Evolutionary conservation across 1,284 basidiomycete genomes (phyloP).

Genomic region (Ganoderma sp.): DNA sequence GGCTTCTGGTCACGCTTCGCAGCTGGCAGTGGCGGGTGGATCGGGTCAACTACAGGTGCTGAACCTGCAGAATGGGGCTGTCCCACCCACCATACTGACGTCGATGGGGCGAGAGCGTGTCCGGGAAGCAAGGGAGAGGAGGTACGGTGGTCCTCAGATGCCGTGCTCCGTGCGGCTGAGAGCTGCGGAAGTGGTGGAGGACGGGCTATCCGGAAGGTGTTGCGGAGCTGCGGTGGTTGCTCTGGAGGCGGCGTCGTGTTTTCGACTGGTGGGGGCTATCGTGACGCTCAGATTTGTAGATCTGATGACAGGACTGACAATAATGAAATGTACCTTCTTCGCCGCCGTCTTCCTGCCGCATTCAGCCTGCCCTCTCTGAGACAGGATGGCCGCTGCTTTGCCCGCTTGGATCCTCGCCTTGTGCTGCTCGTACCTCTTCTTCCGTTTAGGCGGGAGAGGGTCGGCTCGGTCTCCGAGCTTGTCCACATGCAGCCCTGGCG

Average conservation of each 20-base stretch:
- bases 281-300: not conserved
- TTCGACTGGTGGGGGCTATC: not conserved
- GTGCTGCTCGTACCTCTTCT: not conserved
- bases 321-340: not conserved
- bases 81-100: no score
- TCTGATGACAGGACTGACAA: not conserved
- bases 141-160: not conserved
- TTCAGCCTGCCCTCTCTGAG: not conserved
- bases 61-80: not conserved
- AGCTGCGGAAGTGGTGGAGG: not conserved
- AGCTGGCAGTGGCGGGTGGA: not conserved
- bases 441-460: not conserved
- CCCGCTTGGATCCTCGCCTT: not conserved
- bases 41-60: no score
- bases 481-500: no score
- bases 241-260: not conserved
- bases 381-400: not conserved
- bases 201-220: not conserved
- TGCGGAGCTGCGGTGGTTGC: not conserved
- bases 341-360: not conserved
- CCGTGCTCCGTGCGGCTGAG: not conserved
- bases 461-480: not conserved
- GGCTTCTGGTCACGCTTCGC: not conserved
- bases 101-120: not conserved
- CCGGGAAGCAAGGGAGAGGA: not conserved